Percentiles rank a stretch among this genome's conserved stretches.
Conservation (phyloP, 257 asterid species). For the Orobanche coerulescens region DNA sequence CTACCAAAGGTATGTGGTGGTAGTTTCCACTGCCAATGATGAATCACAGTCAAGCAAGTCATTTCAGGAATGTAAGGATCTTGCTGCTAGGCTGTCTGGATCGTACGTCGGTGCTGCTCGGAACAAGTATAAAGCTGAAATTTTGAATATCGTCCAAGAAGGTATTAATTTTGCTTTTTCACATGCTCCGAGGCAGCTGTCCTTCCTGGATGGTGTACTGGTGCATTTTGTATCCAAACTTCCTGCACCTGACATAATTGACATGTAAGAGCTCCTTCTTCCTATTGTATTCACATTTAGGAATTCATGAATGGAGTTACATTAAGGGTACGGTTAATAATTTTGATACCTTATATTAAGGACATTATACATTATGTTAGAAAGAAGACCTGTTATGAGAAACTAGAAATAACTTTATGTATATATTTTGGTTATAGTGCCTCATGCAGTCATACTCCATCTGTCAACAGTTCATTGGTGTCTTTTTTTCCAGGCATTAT, state of each 20-base stretch:
- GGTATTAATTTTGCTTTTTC: conserved; percentile 75
- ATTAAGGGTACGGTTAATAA: not conserved
- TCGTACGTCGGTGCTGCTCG: conserved; percentile 71
- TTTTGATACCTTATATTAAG: not conserved
- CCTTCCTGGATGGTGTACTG: conserved; percentile 77
- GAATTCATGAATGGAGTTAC: not conserved
- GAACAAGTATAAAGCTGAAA: conserved; percentile 65
- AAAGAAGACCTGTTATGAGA: not conserved
- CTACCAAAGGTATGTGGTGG: conserved; percentile 48
- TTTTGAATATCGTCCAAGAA: conserved; percentile 57
- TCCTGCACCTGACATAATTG: conserved; percentile 67
- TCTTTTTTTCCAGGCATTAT: not conserved
- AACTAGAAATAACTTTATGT: not conserved
- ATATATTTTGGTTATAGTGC: too few species aligned
- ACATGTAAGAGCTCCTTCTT: conserved; percentile 53
- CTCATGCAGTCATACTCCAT: too few species aligned
- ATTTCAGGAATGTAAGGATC: conserved; percentile 70
- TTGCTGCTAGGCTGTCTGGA: conserved; percentile 80
- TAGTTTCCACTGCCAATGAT: conserved; percentile 40
- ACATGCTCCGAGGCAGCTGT: conserved; percentile 74
- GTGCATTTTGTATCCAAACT: conserved; percentile 82
- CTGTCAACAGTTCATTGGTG: not conserved
- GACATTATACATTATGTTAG: not conserved
- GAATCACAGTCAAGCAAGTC: conserved; percentile 47
- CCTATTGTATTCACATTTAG: not conserved